Base-by-base conservation (phyloP, 768 basidiomycete species). In the Lentinula guzmanii region DNA sequence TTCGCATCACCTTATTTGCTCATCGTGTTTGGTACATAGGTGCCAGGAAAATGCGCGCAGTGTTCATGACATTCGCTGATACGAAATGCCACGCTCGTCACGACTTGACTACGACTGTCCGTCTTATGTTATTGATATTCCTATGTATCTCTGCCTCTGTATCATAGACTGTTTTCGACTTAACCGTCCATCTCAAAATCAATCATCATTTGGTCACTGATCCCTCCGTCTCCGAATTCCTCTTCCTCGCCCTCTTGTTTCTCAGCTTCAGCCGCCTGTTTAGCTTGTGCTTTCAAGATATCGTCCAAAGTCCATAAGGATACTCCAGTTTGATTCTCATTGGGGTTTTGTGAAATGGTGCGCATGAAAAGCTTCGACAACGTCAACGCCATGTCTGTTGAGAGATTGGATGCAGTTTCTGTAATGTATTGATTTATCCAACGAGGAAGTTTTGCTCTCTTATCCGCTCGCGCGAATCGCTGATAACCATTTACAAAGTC, bases 391-490 rank as follows among this genome's bases (percentile, higher is more conserved):
- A 97, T 97, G 73, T 99, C 97, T 8, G 95, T 98, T 11, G 97
- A 98, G 54, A 99, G 79, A 73, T 98, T 99, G 9, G 97, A 91
- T 18, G 95, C 92, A 0, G 94, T 90, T 72, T 98, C 97, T n/a
- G 94, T 97, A 69, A 99, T 98, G 71, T 97, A 98, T 70, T 96
- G 94, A 71, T 98, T 98, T 67, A 99, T 98, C 97, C 97, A 99
- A 46, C 92, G 87, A 5, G 97, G 97, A 65, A 99, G 78, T 80
- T 98, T 98, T 39, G 93, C 90, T 41, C 96, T 84, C 76, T 96
- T 96, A 69, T 96, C 93, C 6, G 90, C 89, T 53, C 94, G 85
- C 10, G 93, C 93, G 70, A 94, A 96, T 21, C 93, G 89, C 93
- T 96, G 34, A 15, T 58, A 42, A 8, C 3, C 21, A 48, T 11